A percentile compares a stretch with the other conserved stretches of the same genome.
Conservation (phyloP, 805 yeast genomes). For the Myxozyma vanderwaltii region DNA sequence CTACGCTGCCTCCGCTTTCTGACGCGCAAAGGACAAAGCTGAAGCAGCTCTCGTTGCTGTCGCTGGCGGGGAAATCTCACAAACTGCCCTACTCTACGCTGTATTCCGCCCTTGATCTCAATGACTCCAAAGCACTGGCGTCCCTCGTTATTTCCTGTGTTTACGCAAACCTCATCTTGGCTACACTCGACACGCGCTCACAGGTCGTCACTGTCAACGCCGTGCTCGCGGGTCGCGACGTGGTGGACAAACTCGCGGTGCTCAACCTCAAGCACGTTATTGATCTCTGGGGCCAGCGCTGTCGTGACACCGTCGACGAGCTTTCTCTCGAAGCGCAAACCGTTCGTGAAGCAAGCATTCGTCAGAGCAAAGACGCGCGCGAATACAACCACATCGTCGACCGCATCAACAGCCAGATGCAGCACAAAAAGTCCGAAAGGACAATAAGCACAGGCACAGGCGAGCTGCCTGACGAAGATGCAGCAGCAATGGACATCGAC, state of each 20-base stretch:
- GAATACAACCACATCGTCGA: slow-evolving; percentile 28
- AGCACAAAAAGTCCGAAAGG: not conserved
- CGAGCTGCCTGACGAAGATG: slow-evolving; percentile 14
- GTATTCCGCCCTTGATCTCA: slow-evolving; percentile 12
- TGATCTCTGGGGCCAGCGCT: slow-evolving; percentile 22
- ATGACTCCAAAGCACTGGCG: slow-evolving; percentile 12
- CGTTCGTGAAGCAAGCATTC: slow-evolving; percentile 13
- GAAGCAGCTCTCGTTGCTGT: slow-evolving; percentile 27
- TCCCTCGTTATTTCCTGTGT: slow-evolving; percentile 20
- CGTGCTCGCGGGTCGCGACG: slow-evolving; percentile 27
- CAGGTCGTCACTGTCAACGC: slow-evolving; percentile 22
- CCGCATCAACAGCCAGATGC: slow-evolving; percentile 16
- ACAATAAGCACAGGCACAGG: not conserved
- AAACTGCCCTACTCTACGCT: slow-evolving; percentile 18
- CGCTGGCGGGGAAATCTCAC: slow-evolving; percentile 21
- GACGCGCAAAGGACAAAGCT: slow-evolving; percentile 25
- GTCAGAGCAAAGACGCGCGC: slow-evolving; percentile 16
- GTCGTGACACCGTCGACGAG: slow-evolving; percentile 16
- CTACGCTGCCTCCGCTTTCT: slow-evolving; percentile 7
- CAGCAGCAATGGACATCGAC: slow-evolving; percentile 37
- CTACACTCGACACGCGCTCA: slow-evolving; percentile 27
- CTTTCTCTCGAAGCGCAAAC: slow-evolving; percentile 14
- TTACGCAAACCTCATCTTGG: slow-evolving; percentile 23
- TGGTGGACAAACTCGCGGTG: slow-evolving; percentile 11
- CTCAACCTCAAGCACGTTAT: slow-evolving; percentile 13